These are phyloP conservation scores for Flueggea neowawraea DNA, from an alignment of 441 rosid genomes.

Conservation along the genomic window DNA sequence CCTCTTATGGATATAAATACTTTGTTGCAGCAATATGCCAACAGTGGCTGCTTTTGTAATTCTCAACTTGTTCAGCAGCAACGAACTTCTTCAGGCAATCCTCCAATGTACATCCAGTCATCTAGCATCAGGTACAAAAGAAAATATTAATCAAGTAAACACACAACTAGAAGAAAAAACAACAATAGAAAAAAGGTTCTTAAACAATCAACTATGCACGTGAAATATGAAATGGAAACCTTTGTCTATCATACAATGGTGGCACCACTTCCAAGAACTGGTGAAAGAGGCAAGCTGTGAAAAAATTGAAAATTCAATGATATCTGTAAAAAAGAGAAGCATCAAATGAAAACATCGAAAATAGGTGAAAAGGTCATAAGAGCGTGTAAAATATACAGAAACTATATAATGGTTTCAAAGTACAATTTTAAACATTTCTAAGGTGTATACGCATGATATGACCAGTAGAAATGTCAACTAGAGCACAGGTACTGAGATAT, in stretches of 20 bases:
- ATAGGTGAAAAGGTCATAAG: neutral
- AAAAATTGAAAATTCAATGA: slow-evolving; percentile 81
- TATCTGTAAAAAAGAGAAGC: slow-evolving; percentile 47
- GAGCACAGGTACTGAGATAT: no score
- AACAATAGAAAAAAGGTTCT: neutral
- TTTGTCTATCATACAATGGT: slow-evolving; percentile 65
- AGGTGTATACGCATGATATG: neutral
- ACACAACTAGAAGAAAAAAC: neutral
- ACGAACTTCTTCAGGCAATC: slow-evolving; percentile 71
- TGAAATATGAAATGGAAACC: slow-evolving; percentile 30
- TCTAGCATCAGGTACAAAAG: slow-evolving; percentile 31
- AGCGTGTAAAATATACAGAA: neutral
- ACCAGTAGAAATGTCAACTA: no score
- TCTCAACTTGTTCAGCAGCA: slow-evolving; percentile 56
- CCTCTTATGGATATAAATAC: slow-evolving; percentile 40
- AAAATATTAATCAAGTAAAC: neutral
- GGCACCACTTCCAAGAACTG: slow-evolving; percentile 43
- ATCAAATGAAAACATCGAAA: neutral
- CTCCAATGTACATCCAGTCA: slow-evolving; percentile 58
- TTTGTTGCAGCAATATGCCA: slow-evolving; percentile 81
- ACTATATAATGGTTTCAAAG: neutral
- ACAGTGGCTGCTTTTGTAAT: slow-evolving; percentile 69
- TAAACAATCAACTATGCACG: slow-evolving; percentile 3
- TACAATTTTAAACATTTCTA: no score
- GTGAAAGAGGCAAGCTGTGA: slow-evolving; percentile 75